Percentiles rank a stretch among this genome's conserved stretches.
Conservation (phyloP, 345 rosid genomes). For the Alliaria petiolata region DNA sequence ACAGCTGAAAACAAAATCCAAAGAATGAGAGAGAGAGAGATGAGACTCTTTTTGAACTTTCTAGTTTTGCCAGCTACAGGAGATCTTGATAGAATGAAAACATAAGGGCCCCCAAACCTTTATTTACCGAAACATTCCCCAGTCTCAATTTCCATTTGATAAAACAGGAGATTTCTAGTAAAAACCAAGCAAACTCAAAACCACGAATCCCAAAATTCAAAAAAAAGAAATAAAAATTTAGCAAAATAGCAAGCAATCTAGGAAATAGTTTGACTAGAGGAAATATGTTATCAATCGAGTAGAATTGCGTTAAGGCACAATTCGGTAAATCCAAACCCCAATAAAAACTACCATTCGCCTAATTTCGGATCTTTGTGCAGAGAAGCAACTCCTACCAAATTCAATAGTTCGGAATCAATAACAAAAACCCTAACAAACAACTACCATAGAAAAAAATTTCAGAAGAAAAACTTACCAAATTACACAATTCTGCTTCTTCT, state of each 20-base stretch:
- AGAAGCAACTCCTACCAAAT: slow-evolving; percentile 15
- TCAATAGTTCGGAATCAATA: not conserved
- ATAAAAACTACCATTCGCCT: not conserved
- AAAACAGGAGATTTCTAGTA: slow-evolving; percentile 10
- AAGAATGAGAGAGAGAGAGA: slow-evolving; percentile 15
- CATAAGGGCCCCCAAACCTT: not conserved
- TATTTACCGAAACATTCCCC: not conserved
- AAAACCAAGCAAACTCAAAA: not conserved
- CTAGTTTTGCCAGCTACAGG: not conserved
- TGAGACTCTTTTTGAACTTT: slow-evolving; percentile 11
- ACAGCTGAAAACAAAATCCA: slow-evolving; percentile 25
- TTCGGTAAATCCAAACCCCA: not conserved
- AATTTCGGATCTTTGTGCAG: not conserved
- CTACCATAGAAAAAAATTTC: not conserved
- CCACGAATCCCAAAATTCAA: slow-evolving; percentile 3
- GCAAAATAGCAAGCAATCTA: not conserved
- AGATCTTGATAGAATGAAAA: not conserved
- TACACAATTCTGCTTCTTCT: slow-evolving; percentile 7
- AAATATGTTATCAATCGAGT: not conserved
- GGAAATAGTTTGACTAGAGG: not conserved
- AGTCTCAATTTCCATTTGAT: not conserved
- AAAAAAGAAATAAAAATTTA: not conserved
- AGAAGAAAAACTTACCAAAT: not conserved
- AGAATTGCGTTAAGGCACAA: too few species aligned
- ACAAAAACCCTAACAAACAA: slow-evolving; percentile 18